Conservation (phyloP, 768 basidiomycete species). For the Tylopilus felleus region DNA sequence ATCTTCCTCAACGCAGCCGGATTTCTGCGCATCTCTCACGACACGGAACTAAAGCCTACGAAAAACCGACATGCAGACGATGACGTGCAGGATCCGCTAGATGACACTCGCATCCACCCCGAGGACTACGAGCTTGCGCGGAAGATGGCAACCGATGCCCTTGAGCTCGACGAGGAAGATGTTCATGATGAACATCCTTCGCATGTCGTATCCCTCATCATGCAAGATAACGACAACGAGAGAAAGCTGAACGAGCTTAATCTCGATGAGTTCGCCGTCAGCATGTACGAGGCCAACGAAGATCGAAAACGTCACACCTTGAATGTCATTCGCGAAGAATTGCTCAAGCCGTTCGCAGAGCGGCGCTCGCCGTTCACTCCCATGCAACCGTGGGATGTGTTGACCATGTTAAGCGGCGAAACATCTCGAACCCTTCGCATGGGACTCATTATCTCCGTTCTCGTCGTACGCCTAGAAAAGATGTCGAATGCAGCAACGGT, state of each 20-base stretch:
- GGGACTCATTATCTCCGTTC: slow-evolving; percentile 80
- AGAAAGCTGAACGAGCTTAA: slow-evolving; percentile 87
- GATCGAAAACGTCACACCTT: slow-evolving; percentile 88
- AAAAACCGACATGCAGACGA: slow-evolving; percentile 62
- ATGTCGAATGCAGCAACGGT: slow-evolving; percentile 49
- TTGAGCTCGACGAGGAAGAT: slow-evolving; percentile 98
- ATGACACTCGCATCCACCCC: slow-evolving; percentile 93
- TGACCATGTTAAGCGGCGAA: slow-evolving; percentile 96
- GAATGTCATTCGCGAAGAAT: slow-evolving; percentile 83
- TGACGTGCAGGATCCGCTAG: slow-evolving; percentile 82
- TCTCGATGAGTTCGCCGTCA: slow-evolving; percentile 93
- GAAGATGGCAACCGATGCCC: slow-evolving; percentile 97
- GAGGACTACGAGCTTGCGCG: slow-evolving; percentile 97
- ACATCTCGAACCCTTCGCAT: slow-evolving; percentile 70
- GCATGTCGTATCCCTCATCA: slow-evolving; percentile 79
- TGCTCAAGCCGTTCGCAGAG: slow-evolving; percentile 79
- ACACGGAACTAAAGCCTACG: slow-evolving; percentile 55
- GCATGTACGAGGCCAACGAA: slow-evolving; percentile 77
- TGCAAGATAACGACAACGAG: slow-evolving; percentile 75
- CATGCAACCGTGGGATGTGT: slow-evolving; percentile 73
- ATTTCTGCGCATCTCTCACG: slow-evolving; percentile 82
- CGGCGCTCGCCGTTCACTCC: slow-evolving; percentile 58
- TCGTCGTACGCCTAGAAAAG: slow-evolving; percentile 52
- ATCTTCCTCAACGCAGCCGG: slow-evolving; percentile 93
- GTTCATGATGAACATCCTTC: slow-evolving; percentile 90